Evolutionary conservation across 1,284 basidiomycete genomes (phyloP).

Genomic region (Cryptococcus sp.): DNA sequence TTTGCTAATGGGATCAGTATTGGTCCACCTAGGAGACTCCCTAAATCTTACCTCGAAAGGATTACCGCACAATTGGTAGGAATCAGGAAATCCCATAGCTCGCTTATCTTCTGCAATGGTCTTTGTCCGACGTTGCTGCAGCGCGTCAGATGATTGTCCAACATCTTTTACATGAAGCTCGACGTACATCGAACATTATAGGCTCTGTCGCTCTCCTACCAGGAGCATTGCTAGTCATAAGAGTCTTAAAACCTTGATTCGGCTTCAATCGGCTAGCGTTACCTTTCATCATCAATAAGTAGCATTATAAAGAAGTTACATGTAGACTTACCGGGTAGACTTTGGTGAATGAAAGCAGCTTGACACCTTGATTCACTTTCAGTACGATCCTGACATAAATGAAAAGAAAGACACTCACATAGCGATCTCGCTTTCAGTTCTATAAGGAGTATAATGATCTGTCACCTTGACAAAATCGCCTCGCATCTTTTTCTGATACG

Average conservation of each 20-base stretch:
- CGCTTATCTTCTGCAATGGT: slow-evolving; percentile 5
- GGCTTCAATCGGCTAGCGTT: no score
- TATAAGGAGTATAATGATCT: not conserved
- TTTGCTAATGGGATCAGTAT: slow-evolving; percentile 1
- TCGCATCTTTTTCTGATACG: slow-evolving; percentile 1
- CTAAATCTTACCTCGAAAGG: not conserved
- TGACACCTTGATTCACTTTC: no score
- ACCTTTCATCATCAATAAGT: no score
- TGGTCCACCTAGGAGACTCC: not conserved
- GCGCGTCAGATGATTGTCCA: no score
- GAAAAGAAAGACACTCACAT: no score
- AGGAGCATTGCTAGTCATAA: slow-evolving; percentile 12
- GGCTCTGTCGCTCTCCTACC: slow-evolving; percentile 10
- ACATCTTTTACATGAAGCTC: no score
- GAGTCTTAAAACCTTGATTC: slow-evolving; percentile 10
- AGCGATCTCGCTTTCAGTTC: no score
- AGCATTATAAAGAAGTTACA: no score
- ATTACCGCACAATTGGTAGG: not conserved
- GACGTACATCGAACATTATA: no score
- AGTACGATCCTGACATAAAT: no score
- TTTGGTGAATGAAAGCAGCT: no score
- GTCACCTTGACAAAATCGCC: not conserved
- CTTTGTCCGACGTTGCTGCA: slow-evolving; percentile 5
- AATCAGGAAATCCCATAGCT: slow-evolving; percentile 8
- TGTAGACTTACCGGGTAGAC: no score